Base-by-base conservation (phyloP, 225 moss, liverwort and hornwort genomes). In the Physcomitrellopsis africana region DNA sequence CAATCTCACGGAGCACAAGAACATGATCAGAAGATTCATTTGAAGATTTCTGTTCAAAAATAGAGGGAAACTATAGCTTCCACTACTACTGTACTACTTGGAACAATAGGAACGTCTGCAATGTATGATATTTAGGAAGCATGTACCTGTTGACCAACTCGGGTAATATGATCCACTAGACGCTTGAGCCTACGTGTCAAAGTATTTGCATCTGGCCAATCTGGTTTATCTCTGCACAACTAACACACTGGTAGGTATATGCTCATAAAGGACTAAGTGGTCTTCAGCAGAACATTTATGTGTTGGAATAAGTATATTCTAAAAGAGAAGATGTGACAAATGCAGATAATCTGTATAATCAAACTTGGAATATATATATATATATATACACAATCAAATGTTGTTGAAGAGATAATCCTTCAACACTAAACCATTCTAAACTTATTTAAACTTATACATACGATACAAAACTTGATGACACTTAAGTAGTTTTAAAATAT, bases 121-220 rank as follows among this genome's bases (percentile, higher is more conserved):
- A 45, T 48, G 46, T 16, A 54, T 45, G 60, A 46, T 19, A 47
- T 10, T 51, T 44, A 69, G 48, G 22, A 65, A 77, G 29, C 67
- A 59, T n/a, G 48, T 77, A 86, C 89, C 90, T 87, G 83, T 72
- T 92, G 87, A 76, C 90, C 87, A 74, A 86, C 82, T 77, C 92
- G 90, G 62, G 72, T 78, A 60, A 92, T 84, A 81, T 92, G 92
- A 84, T 92, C 92, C 45, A 92, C 92, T 53, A 92, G 82, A 51
- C 92, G 92, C 88, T 92, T 92, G 60, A 92, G 87, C 69, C 92
- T 85, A 20, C 92, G 87, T 4, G 92, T 92, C 67, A 90, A 86
- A 79, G 89, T 89, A 75, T 92, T 90, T 24, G 92, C 89, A 82
- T 92, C 92, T 45, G 92, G 92, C 92, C 92, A 92, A 62, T 84